Evolutionary conservation across 345 rosid genomes (phyloP).

Genomic region (Murraya koenigii): DNA sequence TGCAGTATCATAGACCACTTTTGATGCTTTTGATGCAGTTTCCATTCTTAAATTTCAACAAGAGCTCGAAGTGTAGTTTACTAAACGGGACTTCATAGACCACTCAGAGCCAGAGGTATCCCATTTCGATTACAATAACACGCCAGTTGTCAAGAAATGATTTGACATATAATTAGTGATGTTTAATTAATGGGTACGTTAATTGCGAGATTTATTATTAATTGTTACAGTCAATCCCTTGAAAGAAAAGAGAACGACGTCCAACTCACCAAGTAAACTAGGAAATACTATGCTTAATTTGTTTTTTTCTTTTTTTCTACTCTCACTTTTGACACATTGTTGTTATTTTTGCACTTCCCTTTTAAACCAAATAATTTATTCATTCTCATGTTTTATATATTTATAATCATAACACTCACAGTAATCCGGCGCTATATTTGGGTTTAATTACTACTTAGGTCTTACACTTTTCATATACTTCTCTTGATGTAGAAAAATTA

Average conservation of each 20-base stretch:
- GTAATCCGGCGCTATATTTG: too few relatives aligned
- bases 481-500: too few relatives aligned
- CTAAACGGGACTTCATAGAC: constrained; percentile 2
- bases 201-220: background rate
- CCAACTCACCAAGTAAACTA: constrained; percentile 25
- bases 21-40: constrained; percentile 18
- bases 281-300: background rate
- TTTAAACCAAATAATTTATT: too few relatives aligned
- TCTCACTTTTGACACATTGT: background rate
- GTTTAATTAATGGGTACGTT: background rate
- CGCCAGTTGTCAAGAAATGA: background rate
- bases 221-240: constrained; percentile 37
- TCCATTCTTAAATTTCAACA: background rate
- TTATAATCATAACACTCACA: too few relatives aligned
- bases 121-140: background rate
- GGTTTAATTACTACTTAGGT: too few relatives aligned
- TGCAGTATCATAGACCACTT: background rate
- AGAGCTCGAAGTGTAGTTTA: constrained; percentile 6
- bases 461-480: too few relatives aligned
- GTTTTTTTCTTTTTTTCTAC: background rate
- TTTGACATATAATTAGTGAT: background rate
- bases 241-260: constrained; percentile 35
- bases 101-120: background rate
- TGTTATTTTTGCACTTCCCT: background rate
- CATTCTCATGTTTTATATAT: too few relatives aligned